A percentile compares a stretch with the other conserved stretches of the same genome.
Evolutionary conservation across 2,329 filamentous ascomycete species (phyloP).

Genomic region (Cercospora canescens): DNA sequence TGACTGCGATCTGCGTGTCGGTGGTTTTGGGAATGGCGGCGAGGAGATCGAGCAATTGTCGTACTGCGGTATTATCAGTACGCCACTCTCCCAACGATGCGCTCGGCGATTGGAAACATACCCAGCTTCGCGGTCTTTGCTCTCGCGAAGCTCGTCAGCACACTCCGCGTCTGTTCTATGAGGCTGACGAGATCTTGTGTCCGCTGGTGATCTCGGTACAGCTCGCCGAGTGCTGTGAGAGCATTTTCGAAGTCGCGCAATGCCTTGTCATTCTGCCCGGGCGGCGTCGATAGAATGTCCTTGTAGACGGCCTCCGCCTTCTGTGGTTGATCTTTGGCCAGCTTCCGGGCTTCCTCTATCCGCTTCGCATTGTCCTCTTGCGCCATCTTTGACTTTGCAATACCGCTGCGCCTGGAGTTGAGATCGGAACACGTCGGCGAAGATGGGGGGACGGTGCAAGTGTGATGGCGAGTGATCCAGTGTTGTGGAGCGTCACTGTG

Average conservation of each 20-base stretch:
- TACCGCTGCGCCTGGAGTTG: background rate
- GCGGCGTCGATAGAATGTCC: constrained; percentile 82
- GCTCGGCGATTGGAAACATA: constrained; percentile 49
- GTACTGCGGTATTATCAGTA: constrained; percentile 55
- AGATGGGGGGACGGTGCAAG: background rate
- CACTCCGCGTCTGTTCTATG: constrained; percentile 84
- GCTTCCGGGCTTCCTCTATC: constrained; percentile 86
- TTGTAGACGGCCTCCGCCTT: constrained; percentile 89
- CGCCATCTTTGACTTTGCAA: constrained; percentile 44
- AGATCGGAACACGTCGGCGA: background rate
- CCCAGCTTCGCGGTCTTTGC: constrained; percentile 98
- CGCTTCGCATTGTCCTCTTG: constrained; percentile 57
- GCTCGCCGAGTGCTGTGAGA: constrained; percentile 82
- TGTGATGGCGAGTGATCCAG: constrained; percentile 6
- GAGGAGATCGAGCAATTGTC: constrained; percentile 94
- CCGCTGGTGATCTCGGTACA: constrained; percentile 86
- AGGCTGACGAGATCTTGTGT: constrained; percentile 83
- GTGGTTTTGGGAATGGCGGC: constrained; percentile 89
- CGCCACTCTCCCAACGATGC: background rate
- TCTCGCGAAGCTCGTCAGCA: constrained; percentile 95
- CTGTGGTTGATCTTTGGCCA: constrained; percentile 74
- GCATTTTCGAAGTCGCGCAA: constrained; percentile 90
- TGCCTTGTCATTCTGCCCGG: constrained; percentile 80
- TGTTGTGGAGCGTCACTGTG: background rate
- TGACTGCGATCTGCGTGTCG: constrained; percentile 91